These are phyloP conservation scores for Peterozyma xylosa DNA, from an alignment of 805 yeast genomes.

Conservation along the genomic window DNA sequence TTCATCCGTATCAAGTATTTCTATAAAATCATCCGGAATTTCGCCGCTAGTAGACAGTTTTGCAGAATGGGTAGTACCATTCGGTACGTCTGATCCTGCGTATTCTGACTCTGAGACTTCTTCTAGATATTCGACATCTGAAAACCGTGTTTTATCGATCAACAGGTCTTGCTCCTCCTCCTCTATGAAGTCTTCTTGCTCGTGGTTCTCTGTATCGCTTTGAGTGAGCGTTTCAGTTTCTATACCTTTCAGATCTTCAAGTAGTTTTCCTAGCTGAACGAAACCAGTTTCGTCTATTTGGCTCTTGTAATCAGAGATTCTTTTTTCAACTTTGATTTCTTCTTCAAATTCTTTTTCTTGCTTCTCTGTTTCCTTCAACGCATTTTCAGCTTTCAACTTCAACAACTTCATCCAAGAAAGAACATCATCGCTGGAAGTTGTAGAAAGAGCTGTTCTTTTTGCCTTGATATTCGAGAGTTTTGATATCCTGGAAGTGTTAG, in stretches of 20 bases:
- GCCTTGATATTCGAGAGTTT: not conserved
- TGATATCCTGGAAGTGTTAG: too few species aligned
- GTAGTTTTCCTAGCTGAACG: constrained; percentile 14
- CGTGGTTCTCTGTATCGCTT: constrained; percentile 12
- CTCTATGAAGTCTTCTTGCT: constrained; percentile 9
- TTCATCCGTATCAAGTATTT: constrained; percentile 5
- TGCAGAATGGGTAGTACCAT: too few species aligned
- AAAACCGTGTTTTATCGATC: constrained; percentile 8
- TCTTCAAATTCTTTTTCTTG: constrained; percentile 30
- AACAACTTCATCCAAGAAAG: constrained; percentile 26
- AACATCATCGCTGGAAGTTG: constrained; percentile 11
- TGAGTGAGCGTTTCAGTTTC: constrained; percentile 11
- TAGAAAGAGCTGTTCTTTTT: not conserved
- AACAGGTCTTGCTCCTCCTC: constrained; percentile 13
- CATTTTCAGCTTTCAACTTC: constrained; percentile 23
- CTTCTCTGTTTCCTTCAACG: constrained; percentile 20
- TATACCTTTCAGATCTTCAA: constrained; percentile 12
- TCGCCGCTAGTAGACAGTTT: too few species aligned
- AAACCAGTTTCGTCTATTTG: constrained; percentile 14
- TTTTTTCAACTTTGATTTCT: constrained; percentile 23
- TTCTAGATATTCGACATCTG: constrained; percentile 4
- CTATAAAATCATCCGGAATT: constrained; percentile 1
- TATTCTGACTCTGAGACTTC: constrained; percentile 12
- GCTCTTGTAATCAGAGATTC: constrained; percentile 15
- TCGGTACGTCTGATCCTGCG: not conserved